phyloP scores from a whole-genome alignment of 1,284 basidiomycete species.

The Marasmius tenuissimus region DNA sequence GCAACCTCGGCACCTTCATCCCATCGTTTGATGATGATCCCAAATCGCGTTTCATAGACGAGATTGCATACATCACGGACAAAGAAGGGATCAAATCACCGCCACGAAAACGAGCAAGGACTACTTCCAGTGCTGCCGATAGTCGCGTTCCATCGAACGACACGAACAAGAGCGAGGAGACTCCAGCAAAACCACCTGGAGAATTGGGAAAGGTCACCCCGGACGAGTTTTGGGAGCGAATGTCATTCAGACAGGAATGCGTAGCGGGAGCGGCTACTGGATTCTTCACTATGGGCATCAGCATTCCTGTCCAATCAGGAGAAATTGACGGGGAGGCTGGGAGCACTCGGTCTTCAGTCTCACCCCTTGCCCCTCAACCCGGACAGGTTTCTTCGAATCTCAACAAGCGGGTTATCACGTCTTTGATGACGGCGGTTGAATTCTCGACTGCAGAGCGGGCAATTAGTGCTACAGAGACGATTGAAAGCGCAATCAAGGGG shows the following conservation, averaged over 20 bases:
- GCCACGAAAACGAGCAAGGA: conserved; percentile 51
- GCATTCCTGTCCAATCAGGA: conserved; percentile 25
- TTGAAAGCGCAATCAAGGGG: conserved; percentile 67
- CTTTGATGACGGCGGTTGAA: conserved; percentile 73
- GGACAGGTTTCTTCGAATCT: conserved; percentile 67
- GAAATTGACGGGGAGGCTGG: conserved; percentile 7
- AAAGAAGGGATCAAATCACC: conserved; percentile 62
- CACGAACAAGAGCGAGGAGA: conserved; percentile 27
- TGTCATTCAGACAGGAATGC: conserved; percentile 94
- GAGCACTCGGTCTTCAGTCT: conserved; percentile 26
- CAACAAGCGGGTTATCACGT: conserved; percentile 65
- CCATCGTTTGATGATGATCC: conserved; percentile 93
- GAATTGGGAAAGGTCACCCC: conserved; percentile 56
- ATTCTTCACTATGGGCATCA: conserved; percentile 73
- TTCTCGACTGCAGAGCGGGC: conserved; percentile 71
- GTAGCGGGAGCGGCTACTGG: conserved; percentile 82
- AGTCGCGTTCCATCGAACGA: conserved; percentile 10
- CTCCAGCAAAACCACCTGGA: conserved; percentile 35
- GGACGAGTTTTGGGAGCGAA: conserved; percentile 92
- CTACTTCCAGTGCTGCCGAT: conserved; percentile 12
- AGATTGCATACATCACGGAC: conserved; percentile 74
- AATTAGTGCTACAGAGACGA: conserved; percentile 64
- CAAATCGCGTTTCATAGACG: conserved; percentile 88
- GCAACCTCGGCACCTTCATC: conserved; percentile 72
- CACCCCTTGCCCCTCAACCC: conserved; percentile 48